Conservation (phyloP, 1,284 basidiomycete species). For the Trametes sp. region DNA sequence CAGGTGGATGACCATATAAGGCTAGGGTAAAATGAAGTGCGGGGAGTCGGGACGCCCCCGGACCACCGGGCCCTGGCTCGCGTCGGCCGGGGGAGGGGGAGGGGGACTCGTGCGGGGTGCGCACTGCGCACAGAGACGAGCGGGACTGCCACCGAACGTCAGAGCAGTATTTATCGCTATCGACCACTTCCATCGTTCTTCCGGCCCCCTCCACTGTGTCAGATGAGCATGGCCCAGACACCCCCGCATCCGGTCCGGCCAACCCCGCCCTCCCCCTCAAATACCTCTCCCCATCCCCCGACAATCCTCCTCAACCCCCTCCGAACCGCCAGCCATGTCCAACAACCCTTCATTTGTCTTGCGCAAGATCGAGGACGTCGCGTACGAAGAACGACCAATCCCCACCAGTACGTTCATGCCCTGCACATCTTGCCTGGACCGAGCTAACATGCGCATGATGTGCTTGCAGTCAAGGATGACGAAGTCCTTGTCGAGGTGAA, state of each 20-base stretch:
- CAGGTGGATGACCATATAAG: conserved; percentile 16
- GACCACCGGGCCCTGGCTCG: neutral
- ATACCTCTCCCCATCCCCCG: conserved; percentile 23
- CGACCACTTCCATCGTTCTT: conserved; percentile 21
- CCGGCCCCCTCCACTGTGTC: conserved; percentile 21
- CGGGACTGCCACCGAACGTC: conserved; percentile 8
- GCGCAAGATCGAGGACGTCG: conserved; percentile 73
- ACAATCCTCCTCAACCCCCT: conserved; percentile 16
- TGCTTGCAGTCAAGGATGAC: conserved; percentile 63
- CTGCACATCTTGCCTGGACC: neutral
- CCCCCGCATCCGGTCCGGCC: conserved; percentile 31
- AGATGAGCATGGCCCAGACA: conserved; percentile 31
- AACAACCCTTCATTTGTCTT: conserved; percentile 87
- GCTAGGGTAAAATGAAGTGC: conserved; percentile 4
- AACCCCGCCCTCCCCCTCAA: conserved; percentile 27
- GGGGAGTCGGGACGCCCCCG: conserved; percentile 1
- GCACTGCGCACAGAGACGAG: neutral
- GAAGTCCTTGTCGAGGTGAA: conserved; percentile 93
- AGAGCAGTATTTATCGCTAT: conserved; percentile 12
- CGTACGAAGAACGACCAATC: conserved; percentile 81
- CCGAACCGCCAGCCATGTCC: conserved; percentile 53
- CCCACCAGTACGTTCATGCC: conserved; percentile 63
- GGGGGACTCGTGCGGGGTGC: too few species aligned
- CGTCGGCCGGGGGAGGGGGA: neutral
- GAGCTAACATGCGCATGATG: conserved; percentile 15